These are phyloP conservation scores for Phyllostachys edulis DNA, from an alignment of 176 grass and related monocot species.

Conservation along the genomic window DNA sequence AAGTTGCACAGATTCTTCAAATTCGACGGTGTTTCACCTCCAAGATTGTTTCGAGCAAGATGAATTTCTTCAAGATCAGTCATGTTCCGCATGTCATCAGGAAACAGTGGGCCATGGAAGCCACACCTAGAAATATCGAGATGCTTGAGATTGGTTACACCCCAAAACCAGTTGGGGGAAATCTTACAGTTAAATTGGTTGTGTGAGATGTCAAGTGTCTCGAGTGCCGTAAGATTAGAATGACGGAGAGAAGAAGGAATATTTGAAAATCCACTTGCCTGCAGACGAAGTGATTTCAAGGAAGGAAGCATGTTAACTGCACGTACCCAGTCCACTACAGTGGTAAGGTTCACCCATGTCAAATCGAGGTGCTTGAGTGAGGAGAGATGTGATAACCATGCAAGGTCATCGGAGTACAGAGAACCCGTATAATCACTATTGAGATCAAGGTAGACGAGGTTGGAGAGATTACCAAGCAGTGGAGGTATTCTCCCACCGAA, in stretches of 20 bases:
- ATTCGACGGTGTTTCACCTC: background rate
- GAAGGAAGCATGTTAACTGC: constrained; percentile 5
- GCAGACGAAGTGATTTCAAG: background rate
- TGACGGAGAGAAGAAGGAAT: background rate
- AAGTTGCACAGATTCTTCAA: background rate
- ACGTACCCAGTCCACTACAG: background rate
- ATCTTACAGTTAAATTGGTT: background rate
- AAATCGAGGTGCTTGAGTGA: constrained; percentile 28
- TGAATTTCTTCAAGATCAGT: background rate
- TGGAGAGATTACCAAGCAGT: constrained; percentile 25
- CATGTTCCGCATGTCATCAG: background rate
- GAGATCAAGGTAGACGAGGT: constrained; percentile 25
- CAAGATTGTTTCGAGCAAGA: background rate
- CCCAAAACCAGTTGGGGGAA: background rate
- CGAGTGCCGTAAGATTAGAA: background rate
- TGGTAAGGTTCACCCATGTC: background rate
- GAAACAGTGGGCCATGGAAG: background rate
- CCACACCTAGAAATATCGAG: background rate
- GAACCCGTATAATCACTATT: too few species aligned
- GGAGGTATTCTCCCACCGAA: constrained; percentile 30
- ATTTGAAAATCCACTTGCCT: background rate
- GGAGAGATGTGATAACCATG: constrained; percentile 33
- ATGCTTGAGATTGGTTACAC: background rate
- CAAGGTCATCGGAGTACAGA: background rate
- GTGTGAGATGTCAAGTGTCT: background rate